Evolutionary conservation across 208 protist species (phyloP), one percentile per base, ranked within the genome.

Genomic region (Crithidia fasciculata): DNA sequence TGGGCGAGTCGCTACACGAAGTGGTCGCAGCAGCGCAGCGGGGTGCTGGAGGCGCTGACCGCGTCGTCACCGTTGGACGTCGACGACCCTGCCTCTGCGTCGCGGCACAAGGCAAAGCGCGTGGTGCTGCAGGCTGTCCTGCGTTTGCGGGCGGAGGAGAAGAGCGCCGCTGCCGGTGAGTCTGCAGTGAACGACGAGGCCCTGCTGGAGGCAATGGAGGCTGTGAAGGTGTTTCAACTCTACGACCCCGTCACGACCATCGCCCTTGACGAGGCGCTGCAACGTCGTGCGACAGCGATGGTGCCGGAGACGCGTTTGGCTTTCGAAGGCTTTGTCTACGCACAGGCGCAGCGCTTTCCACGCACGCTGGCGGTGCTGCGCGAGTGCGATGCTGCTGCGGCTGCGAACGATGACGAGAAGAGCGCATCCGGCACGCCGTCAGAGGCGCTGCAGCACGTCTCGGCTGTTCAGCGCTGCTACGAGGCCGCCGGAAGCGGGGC

Each of bases 281-380:
- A 53, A 19, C 39, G 10, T 13, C 64, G 57, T 9, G 12, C 68
- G 3, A 43, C n/a, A 4, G 59, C 45, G 4, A 2, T 44, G 2
- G 43, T 47, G 50, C 39, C 47, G 36, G 15, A 6, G 36, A 47
- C 53, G 19, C 19, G 47, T 5, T 13, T 41, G 15, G 36, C 39
- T 7, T 81, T 47, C 49, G 69, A 74, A 56, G 64, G 47, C 43
- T 43, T n/a, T 13, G 70, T 76, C 8, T 81, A 81, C 19, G 76
- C 69, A n/a, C 58, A 76, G 45, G 55, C 58, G 58, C 64, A 57
- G 9, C 49, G 58, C 37, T 76, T 55, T 54, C 69, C 69, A 3
- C 64, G 49, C 4, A 49, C 74, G 59, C 37, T 78, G 16, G 39
- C 66, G 7, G 54, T 63, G 37, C 62, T 78, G 41, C 54, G 55